A percentile compares a stretch with the other conserved stretches of the same genome.
Evolutionary conservation across 176 grass and related monocot species (phyloP).

Genomic region (Carex pumila): DNA sequence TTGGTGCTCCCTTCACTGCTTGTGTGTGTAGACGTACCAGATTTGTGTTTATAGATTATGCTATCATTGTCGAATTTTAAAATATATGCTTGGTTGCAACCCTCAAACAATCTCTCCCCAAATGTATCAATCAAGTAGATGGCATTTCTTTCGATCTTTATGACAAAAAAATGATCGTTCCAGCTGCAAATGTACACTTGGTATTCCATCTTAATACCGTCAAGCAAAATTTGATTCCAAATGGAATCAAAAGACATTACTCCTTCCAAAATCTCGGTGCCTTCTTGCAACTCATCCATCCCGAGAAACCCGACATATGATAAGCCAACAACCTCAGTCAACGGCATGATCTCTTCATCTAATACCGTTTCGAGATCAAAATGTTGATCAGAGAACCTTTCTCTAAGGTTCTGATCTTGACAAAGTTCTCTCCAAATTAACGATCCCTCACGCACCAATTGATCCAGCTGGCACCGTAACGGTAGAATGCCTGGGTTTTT

Average conservation of each 20-base stretch:
- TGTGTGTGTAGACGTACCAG: neutral
- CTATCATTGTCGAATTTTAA: constrained; percentile 48
- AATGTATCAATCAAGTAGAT: constrained; percentile 90
- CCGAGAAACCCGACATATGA: constrained; percentile 79
- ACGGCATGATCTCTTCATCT: constrained; percentile 46
- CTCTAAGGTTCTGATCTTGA: constrained; percentile 31
- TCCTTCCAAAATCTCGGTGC: constrained; percentile 42
- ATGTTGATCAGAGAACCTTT: constrained; percentile 66
- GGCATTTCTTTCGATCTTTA: constrained; percentile 63
- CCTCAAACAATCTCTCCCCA: constrained; percentile 80
- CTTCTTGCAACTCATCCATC: constrained; percentile 29
- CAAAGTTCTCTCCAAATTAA: constrained; percentile 83
- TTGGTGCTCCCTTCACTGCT: neutral
- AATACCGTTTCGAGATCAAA: constrained; percentile 97
- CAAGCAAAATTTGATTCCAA: constrained; percentile 55
- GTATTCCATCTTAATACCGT: constrained; percentile 21
- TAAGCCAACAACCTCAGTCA: constrained; percentile 33
- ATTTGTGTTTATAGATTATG: constrained; percentile 3
- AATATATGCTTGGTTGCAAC: constrained; percentile 83
- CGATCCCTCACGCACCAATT: constrained; percentile 72
- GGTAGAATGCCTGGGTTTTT: constrained; percentile 52
- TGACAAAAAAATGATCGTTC: constrained; percentile 96
- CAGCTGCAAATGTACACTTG: constrained; percentile 71
- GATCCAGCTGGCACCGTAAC: constrained; percentile 60
- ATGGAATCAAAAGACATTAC: constrained; percentile 67